Evolutionary conservation across 2,329 filamentous ascomycete genomes (phyloP), one percentile per base, ranked within the genome.

Genomic region (Verticillium klebahnii): DNA sequence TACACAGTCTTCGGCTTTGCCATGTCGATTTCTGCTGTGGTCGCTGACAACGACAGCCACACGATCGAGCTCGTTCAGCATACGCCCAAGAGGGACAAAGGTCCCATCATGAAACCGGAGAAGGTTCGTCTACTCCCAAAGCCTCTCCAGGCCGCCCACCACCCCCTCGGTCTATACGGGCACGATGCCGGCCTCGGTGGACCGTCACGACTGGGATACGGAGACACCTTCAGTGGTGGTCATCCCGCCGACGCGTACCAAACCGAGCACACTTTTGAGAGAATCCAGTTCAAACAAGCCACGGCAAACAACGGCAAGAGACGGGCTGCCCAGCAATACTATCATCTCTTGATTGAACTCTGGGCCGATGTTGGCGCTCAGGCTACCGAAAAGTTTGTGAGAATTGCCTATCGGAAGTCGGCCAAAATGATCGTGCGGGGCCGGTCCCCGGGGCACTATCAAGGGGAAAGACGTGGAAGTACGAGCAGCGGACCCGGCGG

Each of bases 261-360:
- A 5, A 82, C 78, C 7, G 84, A 87, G 67, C 82, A 86, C 65
- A 86, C 82, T 0, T 97, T 96, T 71, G 93, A 97, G 72, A 88
- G 93, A 12, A 95, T 97, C 59, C 93, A 97, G 69, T 97, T 97
- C 83, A 96, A 96, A 74, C 91, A 92, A 66, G 93, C 93, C 1
- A 97, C 93, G 0, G 92, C 92, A 29, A 97, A 97, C 77, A 97
- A 97, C 67, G 93, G 93, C 56, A 96, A 96, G 74, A 84, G 93
- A 67, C 83, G 93, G 61, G 93, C 93, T 1, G 92, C 93, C 19
- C 93, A 97, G 71, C 93, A 97, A 69, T 96, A 93, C 74, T 97
- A 96, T 70, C 91, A 95, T 69, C 82, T 97, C n/a, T 85, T 96
- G 56, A 89, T 96, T 4, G 92, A 96, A 72, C 85, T 96, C 1